Base-by-base conservation (phyloP, 2,329 filamentous ascomycete genomes). In the Talaromyces sp. region DNA sequence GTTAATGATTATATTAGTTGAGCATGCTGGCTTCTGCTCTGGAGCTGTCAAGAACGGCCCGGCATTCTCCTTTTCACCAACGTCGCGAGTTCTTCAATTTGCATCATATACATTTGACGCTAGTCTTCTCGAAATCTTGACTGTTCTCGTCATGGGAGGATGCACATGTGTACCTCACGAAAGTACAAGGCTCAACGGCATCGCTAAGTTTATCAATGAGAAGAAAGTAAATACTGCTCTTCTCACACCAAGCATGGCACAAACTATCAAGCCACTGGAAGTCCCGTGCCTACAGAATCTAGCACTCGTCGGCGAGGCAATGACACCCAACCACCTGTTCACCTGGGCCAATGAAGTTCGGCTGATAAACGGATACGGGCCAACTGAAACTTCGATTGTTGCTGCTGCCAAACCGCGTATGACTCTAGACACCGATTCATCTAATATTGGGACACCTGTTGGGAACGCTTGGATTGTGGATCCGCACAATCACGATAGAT, bases 71-170 rank as follows among this genome's bases (percentile, higher is more conserved):
- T 78, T 43, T 47, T 37, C 33, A 2, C 54, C 76, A 72, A 5
- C 74, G 74, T 87, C 87, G 5, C 80, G 89, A 1, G 86, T 89
- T 9, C 83, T 88, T 15, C 84, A 86, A 67, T 81, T 86, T 65
- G 85, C 84, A 0, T 85, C 83, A 2, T 85, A 83, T 70, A 82
- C 82, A 22, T 83, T 85, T 60, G 84, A 87, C 67, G 79, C 84
- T 31, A 80, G 82, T 60, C 76, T 87, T 50, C 76, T 82, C 25
- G 85, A 86, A 69, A 81, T 86, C 43, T 81, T 87, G 62, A 80
- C 82, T 1, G 84, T 86, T 0, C 75, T 89, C 3, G 76, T 81
- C 1, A 77, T 83, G 43, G 86, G 87, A 4, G 86, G 85, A 0
- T 87, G 85, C 49, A 79, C 89, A 10, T 88, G 87, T 65, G 80